phyloP scores from a whole-genome alignment of 176 grass and related monocot genomes.

The Otatea glauca region DNA sequence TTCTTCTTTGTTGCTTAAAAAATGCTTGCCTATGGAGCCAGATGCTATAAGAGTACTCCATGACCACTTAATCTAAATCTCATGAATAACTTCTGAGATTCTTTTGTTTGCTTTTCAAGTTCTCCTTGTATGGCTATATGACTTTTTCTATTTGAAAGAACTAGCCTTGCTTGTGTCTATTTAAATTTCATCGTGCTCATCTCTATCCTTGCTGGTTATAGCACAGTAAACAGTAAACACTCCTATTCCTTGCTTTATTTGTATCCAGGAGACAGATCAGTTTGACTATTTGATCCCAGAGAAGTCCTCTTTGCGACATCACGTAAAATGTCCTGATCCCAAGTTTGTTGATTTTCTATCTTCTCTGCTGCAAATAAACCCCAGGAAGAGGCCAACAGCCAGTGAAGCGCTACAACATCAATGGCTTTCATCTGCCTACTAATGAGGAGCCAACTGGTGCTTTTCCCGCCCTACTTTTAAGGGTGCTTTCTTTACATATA shows the following conservation, averaged over 20 bases:
- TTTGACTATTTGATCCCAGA: conserved; percentile 74
- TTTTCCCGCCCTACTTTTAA: neutral
- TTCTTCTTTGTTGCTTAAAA: conserved; percentile 26
- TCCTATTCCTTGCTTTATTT: conserved; percentile 18
- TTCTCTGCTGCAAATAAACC: conserved; percentile 91
- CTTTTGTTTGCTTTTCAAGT: neutral
- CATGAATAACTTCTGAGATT: neutral
- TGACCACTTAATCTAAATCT: neutral
- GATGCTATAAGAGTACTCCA: neutral
- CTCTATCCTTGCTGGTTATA: neutral
- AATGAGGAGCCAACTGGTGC: neutral
- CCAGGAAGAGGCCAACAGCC: conserved; percentile 78
- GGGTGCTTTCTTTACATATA: conserved; percentile 17
- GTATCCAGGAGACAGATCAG: conserved; percentile 74
- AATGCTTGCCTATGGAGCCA: neutral
- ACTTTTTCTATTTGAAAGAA: conserved; percentile 20
- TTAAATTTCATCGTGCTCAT: neutral
- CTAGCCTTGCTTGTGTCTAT: neutral
- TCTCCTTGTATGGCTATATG: neutral
- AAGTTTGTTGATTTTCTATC: conserved; percentile 89
- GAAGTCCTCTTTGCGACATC: conserved; percentile 70
- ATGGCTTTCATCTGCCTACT: conserved; percentile 78
- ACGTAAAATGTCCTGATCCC: conserved; percentile 65
- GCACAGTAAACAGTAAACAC: conserved; percentile 2
- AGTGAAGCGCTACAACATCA: conserved; percentile 78